Evolutionary conservation across 2,329 filamentous ascomycete genomes (phyloP).

Genomic region (Xylaria sp.): DNA sequence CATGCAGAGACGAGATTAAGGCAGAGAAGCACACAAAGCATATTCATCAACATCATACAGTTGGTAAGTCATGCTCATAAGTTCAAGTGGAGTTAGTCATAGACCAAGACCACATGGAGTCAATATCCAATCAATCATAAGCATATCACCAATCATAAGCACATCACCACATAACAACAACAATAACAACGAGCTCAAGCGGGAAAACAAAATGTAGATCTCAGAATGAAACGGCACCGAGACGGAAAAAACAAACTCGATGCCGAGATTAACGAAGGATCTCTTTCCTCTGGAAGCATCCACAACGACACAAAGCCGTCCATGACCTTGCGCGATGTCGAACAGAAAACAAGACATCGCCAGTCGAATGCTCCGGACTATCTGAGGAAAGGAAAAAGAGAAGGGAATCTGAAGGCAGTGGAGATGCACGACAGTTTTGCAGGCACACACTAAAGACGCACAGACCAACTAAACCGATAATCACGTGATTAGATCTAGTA

Average conservation of each 20-base stretch:
- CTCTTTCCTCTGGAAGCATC: conserved; percentile 50
- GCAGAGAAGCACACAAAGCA: neutral
- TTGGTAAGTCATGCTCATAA: no score
- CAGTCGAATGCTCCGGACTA: conserved; percentile 60
- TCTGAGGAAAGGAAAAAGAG: conserved; percentile 56
- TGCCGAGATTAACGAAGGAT: conserved; percentile 53
- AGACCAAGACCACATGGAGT: no score
- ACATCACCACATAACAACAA: neutral
- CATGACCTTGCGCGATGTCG: conserved; percentile 42
- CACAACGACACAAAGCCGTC: conserved; percentile 42
- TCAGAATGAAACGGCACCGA: conserved; percentile 52
- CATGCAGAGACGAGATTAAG: neutral
- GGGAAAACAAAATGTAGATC: conserved; percentile 50
- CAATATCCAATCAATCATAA: neutral
- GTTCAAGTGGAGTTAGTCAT: no score
- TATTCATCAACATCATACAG: neutral
- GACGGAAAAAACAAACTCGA: conserved; percentile 47
- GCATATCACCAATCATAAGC: no score
- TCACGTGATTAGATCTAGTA: conserved; percentile 32
- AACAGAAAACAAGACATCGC: conserved; percentile 36
- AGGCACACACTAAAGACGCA: conserved; percentile 34
- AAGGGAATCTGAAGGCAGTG: conserved; percentile 30
- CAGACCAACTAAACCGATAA: conserved; percentile 31
- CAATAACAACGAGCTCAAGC: no score
- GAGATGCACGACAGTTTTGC: conserved; percentile 15